Base-by-base conservation (phyloP, 345 rosid species). In the Acer saccharum region DNA sequence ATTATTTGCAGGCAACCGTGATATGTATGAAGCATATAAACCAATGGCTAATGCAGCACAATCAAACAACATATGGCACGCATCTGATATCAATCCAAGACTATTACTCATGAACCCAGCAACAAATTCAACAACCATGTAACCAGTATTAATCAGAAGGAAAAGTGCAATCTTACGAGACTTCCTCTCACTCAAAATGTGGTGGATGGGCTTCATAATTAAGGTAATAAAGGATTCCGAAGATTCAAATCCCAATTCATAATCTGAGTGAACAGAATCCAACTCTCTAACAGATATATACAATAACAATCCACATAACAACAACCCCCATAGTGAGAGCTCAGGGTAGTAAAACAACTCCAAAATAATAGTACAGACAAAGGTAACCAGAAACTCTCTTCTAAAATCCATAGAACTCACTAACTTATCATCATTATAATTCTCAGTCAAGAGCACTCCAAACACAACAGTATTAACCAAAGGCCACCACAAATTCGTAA, bases 41-140 rank as follows among this genome's bases (percentile, higher is more conserved):
- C 98, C 99, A 78, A 95, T 91, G 0, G 97, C 98, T 84, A 95
- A 81, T 68, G 99, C 99, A 80, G 98, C 98, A 85, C 99, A 95
- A 82, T 95, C 99, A 86, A 95, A 95, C 94, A 95, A 77, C 99
- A 95, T 95, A 64, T 95, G 98, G 76, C 98, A 95, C 18, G 99
- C 98, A 77, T 95, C 98, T 0, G 99, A 95, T 82, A 95, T 92
- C 85, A 95, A 81, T 57, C 99, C 99, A 80, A 95, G 94, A 88
- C 98, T 95, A 69, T 95, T 95, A 84, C 97, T 91, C 99, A 95
- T 92, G 78, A 95, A 93, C 46, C 99, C 98, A 64, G 89, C 94
- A 74, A 87, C 89, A 85, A 95, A 95, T 82, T 95, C 99, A 35
- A 95, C 94, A 69, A 95, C 89, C 98, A 95, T 95, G 78, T 95